A percentile compares a stretch with the other conserved stretches of the same genome.
phyloP scores from a whole-genome alignment of 768 basidiomycete genomes.

The Chalciporus pseudorubinellus region DNA sequence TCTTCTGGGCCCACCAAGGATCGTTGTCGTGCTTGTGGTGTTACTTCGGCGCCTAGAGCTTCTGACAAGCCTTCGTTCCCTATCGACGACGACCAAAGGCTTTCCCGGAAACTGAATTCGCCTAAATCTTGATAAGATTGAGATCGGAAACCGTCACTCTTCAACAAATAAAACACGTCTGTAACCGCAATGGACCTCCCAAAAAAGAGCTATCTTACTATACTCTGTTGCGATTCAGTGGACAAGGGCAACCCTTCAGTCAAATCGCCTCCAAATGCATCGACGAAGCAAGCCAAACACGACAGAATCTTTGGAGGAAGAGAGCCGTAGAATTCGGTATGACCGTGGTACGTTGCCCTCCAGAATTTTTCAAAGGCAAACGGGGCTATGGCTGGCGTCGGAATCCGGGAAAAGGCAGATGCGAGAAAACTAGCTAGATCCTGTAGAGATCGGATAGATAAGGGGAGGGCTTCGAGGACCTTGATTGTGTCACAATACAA shows the following conservation, averaged over 20 bases:
- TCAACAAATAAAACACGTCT: slow-evolving; percentile 14
- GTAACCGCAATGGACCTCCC: slow-evolving; percentile 7
- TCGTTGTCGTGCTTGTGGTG: background rate
- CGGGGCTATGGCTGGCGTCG: slow-evolving; percentile 47
- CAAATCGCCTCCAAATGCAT: slow-evolving; percentile 48
- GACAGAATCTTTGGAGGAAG: slow-evolving; percentile 45
- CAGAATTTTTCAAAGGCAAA: slow-evolving; percentile 57
- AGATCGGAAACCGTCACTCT: slow-evolving; percentile 8
- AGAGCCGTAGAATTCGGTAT: slow-evolving; percentile 31
- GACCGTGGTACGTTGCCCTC: slow-evolving; percentile 52
- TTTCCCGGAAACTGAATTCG: slow-evolving; percentile 24
- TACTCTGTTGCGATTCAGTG: slow-evolving; percentile 35
- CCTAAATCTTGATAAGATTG: slow-evolving; percentile 8
- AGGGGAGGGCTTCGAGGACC: slow-evolving; percentile 37
- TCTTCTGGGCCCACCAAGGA: slow-evolving; percentile 4
- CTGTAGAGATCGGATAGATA: slow-evolving; percentile 41
- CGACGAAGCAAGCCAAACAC: slow-evolving; percentile 45
- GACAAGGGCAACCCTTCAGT: slow-evolving; percentile 42
- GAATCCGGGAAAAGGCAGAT: slow-evolving; percentile 50
- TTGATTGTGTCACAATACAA: slow-evolving; percentile 48
- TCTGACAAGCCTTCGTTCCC: background rate
- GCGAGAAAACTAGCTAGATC: slow-evolving; percentile 45
- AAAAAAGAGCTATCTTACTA: slow-evolving; percentile 24
- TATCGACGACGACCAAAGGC: background rate
- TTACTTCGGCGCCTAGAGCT: background rate